Evolutionary conservation across 306 rosid species (phyloP).

Genomic region (Acacia acuminata): DNA sequence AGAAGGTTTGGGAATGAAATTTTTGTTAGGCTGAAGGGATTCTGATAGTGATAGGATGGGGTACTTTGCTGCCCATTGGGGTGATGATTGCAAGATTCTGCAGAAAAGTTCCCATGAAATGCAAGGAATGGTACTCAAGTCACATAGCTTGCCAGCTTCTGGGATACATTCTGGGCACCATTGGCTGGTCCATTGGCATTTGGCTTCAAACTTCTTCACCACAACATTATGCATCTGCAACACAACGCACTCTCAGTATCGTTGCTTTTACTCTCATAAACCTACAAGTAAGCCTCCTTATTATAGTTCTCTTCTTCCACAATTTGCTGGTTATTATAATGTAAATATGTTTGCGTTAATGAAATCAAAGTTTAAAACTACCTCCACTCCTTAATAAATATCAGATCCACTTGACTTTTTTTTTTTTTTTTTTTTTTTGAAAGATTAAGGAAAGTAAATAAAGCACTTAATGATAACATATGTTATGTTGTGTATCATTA

Average conservation of each 20-base stretch:
- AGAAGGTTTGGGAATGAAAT: neutral
- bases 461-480: too few relatives aligned
- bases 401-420: too few relatives aligned
- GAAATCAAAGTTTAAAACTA: neutral
- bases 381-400: too few relatives aligned
- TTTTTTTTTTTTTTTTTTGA: too few relatives aligned
- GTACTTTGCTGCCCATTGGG: conserved; percentile 57
- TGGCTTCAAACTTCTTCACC: conserved; percentile 28
- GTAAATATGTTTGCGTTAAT: too few relatives aligned
- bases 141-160: conserved; percentile 48
- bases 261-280: conserved; percentile 41
- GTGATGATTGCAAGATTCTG: conserved; percentile 54
- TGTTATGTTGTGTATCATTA: too few relatives aligned
- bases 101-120: conserved; percentile 37
- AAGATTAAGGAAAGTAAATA: too few relatives aligned
- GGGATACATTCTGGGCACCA: conserved; percentile 51
- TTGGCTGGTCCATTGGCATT: conserved; percentile 53
- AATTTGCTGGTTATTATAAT: neutral
- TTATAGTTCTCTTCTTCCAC: neutral
- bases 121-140: conserved; percentile 42
- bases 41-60: conserved; percentile 60
- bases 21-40: conserved; percentile 36
- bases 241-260: conserved; percentile 44
- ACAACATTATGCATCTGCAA: conserved; percentile 20
- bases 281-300: conserved; percentile 39